Percentiles rank a stretch among this genome's conserved stretches.
These are phyloP conservation scores for Pseudomicrostroma phylloplanum DNA, from an alignment of 1,284 basidiomycete genomes.

Conservation along the genomic window DNA sequence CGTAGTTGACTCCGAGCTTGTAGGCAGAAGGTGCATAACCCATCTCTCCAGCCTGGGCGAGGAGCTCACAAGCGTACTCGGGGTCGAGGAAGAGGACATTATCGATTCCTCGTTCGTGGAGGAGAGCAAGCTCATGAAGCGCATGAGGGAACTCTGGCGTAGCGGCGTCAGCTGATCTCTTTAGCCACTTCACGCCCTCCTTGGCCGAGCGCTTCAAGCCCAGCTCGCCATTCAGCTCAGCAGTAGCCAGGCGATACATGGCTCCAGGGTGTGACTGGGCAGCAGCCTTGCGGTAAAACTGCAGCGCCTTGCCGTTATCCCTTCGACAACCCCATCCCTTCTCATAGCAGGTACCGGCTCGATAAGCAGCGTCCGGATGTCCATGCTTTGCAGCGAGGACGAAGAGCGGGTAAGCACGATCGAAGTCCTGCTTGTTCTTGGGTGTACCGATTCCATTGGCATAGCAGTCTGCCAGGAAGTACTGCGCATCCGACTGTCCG, in stretches of 20 bases:
- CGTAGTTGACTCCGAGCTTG: slow-evolving; percentile 94
- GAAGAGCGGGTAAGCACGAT: slow-evolving; percentile 91
- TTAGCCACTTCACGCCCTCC: slow-evolving; percentile 97
- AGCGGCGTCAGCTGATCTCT: slow-evolving; percentile 74
- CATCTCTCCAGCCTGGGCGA: slow-evolving; percentile 89
- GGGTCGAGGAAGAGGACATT: slow-evolving; percentile 94
- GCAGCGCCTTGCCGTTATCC: slow-evolving; percentile 82
- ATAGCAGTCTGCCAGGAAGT: slow-evolving; percentile 95
- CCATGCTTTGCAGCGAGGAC: slow-evolving; percentile 94
- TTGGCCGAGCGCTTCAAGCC: slow-evolving; percentile 77
- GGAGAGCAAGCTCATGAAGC: slow-evolving; percentile 83
- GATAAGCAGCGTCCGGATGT: slow-evolving; percentile 92
- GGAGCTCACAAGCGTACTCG: slow-evolving; percentile 87
- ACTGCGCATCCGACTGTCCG: slow-evolving; percentile 88
- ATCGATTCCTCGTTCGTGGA: slow-evolving; percentile 91
- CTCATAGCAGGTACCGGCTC: slow-evolving; percentile 94
- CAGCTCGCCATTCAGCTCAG: slow-evolving; percentile 91
- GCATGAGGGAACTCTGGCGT: slow-evolving; percentile 91
- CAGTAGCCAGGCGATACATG: slow-evolving; percentile 91
- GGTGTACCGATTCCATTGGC: slow-evolving; percentile 90
- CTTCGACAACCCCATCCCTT: slow-evolving; percentile 96
- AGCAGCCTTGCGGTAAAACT: slow-evolving; percentile 85
- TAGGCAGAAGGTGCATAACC: slow-evolving; percentile 95
- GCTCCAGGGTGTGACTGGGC: slow-evolving; percentile 86
- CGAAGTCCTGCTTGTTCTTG: slow-evolving; percentile 81